phyloP scores from a whole-genome alignment of 108 stramenopile species.

The Fragilaria radians region DNA sequence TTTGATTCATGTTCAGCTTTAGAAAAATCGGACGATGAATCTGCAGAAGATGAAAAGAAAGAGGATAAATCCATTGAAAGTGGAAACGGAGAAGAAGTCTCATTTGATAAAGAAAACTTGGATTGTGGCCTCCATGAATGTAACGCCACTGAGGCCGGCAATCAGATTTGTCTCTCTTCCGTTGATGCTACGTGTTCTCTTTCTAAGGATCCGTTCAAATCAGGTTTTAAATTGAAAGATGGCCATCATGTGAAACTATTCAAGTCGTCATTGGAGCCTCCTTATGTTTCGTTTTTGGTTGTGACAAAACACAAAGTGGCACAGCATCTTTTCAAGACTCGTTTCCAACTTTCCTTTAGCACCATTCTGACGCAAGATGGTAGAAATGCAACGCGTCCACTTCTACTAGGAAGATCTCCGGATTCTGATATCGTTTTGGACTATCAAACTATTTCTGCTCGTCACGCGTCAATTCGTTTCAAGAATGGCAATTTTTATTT shows the following conservation, averaged over 20 bases:
- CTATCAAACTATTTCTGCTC: slow-evolving; percentile 88
- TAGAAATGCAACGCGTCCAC: slow-evolving; percentile 75
- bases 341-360: slow-evolving; percentile 93
- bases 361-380: slow-evolving; percentile 88
- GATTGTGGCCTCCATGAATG: slow-evolving; percentile 80
- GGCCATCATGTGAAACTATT: slow-evolving; percentile 85
- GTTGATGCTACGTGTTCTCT: slow-evolving; percentile 95
- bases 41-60: slow-evolving; percentile 30
- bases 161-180: slow-evolving; percentile 90
- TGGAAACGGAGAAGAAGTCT: slow-evolving; percentile 41
- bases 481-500: slow-evolving; percentile 90
- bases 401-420: slow-evolving; percentile 91
- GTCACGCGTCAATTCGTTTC: slow-evolving; percentile 83
- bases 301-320: slow-evolving; percentile 96
- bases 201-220: slow-evolving; percentile 95
- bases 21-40: slow-evolving; percentile 67
- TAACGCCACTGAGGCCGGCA: slow-evolving; percentile 88
- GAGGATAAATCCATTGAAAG: background rate
- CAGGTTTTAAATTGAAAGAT: slow-evolving; percentile 88
- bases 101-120: slow-evolving; percentile 90
- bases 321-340: slow-evolving; percentile 91
- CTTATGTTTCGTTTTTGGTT: slow-evolving; percentile 92
- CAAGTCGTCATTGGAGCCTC: slow-evolving; percentile 90
- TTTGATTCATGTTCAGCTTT: background rate
- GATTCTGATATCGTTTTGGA: slow-evolving; percentile 95